Evolutionary conservation across 2,329 filamentous ascomycete species (phyloP).

Genomic region (Pseudocercospora ulei): DNA sequence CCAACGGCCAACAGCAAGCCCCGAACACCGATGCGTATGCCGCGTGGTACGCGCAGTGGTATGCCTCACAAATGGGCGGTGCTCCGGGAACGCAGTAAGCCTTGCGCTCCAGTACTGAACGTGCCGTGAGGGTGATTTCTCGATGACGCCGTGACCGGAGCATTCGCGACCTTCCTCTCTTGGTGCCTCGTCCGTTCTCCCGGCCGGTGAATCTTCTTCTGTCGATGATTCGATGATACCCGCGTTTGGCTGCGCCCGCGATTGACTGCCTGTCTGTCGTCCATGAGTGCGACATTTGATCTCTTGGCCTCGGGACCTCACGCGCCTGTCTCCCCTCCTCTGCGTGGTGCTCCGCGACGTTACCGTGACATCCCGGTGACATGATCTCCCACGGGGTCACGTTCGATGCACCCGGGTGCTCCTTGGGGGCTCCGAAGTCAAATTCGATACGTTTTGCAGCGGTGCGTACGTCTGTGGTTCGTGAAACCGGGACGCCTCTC

Average conservation of each 20-base stretch:
- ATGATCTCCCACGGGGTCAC: too few species aligned
- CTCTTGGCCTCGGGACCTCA: conserved; percentile 11
- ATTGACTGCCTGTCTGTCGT: conserved; percentile 13
- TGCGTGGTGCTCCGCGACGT: conserved; percentile 9
- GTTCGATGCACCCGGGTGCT: too few species aligned
- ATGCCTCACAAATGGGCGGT: conserved; percentile 30
- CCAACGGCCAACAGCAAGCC: conserved; percentile 14
- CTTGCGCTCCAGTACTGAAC: conserved; percentile 20
- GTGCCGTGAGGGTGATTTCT: conserved; percentile 23
- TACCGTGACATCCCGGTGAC: conserved; percentile 6
- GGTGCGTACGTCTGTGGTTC: too few species aligned
- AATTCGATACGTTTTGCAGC: too few species aligned
- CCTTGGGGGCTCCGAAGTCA: too few species aligned
- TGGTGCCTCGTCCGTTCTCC: not conserved
- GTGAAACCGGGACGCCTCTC: too few species aligned
- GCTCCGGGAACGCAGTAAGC: conserved; percentile 30
- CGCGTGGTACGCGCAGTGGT: conserved; percentile 19
- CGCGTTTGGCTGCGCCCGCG: conserved; percentile 17
- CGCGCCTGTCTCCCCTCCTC: conserved; percentile 13
- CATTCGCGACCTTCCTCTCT: not conserved
- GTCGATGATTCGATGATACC: conserved; percentile 17
- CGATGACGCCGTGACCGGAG: conserved; percentile 18
- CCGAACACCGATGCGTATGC: conserved; percentile 24
- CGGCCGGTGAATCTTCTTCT: conserved; percentile 11
- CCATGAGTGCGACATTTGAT: conserved; percentile 13